phyloP scores from a whole-genome alignment of 2,329 filamentous ascomycete species.

The Pseudogymnoascus destructans region DNA sequence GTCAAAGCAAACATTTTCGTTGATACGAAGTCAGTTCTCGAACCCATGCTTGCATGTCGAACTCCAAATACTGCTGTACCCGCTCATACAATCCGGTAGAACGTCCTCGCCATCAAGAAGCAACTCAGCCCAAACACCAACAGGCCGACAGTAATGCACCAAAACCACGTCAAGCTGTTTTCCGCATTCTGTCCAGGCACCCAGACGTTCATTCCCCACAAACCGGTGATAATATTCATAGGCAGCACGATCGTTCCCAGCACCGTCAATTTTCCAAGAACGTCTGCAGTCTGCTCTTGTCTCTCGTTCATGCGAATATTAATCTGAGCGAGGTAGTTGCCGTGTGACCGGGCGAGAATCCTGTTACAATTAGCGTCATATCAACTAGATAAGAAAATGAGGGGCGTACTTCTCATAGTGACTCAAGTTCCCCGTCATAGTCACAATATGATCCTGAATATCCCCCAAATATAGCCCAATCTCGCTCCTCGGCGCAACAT shows the following conservation, averaged over 20 bases:
- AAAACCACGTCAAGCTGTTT: constrained; percentile 62
- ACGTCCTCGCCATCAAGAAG: constrained; percentile 32
- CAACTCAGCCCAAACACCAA: constrained; percentile 67
- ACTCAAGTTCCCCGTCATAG: constrained; percentile 90
- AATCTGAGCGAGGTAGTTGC: constrained; percentile 97
- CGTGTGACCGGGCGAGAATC: constrained; percentile 80
- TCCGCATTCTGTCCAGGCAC: constrained; percentile 85
- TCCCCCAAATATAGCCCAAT: constrained; percentile 97
- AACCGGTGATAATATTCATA: constrained; percentile 97
- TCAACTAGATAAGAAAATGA: constrained; percentile 12
- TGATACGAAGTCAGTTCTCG: background rate
- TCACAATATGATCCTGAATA: constrained; percentile 98
- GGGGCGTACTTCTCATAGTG: constrained; percentile 82
- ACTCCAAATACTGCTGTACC: background rate
- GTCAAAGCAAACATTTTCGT: background rate
- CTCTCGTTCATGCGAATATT: constrained; percentile 98
- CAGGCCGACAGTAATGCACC: constrained; percentile 59
- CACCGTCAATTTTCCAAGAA: constrained; percentile 87
- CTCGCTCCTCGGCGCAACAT: constrained; percentile 85
- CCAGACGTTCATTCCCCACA: constrained; percentile 98
- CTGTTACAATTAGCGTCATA: constrained; percentile 31
- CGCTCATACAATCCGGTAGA: constrained; percentile 25
- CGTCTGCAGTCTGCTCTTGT: constrained; percentile 88
- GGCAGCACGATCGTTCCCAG: constrained; percentile 92
- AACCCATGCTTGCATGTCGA: background rate